Conservation (phyloP, 495 filamentous ascomycete genomes). For the Astrocystis sublimbata region DNA sequence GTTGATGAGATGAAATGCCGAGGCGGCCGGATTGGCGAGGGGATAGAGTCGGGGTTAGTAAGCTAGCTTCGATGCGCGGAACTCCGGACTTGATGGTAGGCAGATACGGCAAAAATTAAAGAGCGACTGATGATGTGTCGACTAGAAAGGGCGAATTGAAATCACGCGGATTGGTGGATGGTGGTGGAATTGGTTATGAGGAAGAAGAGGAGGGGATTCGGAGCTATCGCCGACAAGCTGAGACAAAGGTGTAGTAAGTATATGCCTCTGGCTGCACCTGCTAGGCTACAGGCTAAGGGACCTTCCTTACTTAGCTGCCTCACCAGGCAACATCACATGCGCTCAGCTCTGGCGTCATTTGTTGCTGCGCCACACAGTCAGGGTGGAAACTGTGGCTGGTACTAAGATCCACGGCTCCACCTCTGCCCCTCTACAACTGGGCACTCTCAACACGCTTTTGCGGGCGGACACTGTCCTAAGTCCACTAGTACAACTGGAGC, state of each 20-base stretch:
- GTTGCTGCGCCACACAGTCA: not conserved
- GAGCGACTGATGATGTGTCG: not conserved
- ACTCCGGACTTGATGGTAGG: not conserved
- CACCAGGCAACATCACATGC: not conserved
- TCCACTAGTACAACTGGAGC: not conserved
- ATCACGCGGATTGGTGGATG: not conserved
- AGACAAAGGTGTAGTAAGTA: not conserved
- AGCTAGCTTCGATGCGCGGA: not conserved
- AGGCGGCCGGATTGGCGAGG: not conserved
- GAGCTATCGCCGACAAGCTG: not conserved
- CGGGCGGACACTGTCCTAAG: not conserved
- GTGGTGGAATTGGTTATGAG: conserved; percentile 3
- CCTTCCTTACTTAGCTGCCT: not conserved
- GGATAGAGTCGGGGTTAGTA: not conserved
- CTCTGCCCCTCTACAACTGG: conserved; percentile 5
- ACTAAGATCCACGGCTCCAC: not conserved
- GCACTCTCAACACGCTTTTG: not conserved
- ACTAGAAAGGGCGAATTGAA: not conserved
- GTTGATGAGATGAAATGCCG: conserved; percentile 1
- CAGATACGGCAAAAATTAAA: not conserved
- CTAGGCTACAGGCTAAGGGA: not conserved
- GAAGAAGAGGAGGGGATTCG: not conserved
- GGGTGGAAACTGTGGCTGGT: not conserved
- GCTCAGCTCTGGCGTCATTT: conserved; percentile 1
- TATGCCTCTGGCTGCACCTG: not conserved